Evolutionary conservation across 805 yeast species (phyloP), one percentile per base, ranked within the genome.

Genomic region (Wickerhamiella dianesei): DNA sequence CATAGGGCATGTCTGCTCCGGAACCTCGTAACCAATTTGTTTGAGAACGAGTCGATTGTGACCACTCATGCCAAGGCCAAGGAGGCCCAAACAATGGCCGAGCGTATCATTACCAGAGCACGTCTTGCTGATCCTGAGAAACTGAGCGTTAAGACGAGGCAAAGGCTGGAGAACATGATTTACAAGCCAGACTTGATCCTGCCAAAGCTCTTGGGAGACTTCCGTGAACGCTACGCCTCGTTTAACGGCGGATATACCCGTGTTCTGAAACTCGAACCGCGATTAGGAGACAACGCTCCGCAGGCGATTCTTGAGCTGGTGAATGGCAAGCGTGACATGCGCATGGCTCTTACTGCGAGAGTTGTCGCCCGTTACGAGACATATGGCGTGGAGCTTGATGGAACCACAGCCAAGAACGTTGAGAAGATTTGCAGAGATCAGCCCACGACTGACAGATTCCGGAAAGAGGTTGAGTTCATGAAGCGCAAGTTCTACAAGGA

Each of bases 231-330:
- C 48, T 88, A 82, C 59, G 58, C 67, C 3, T 57, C 64, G 20
- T 75, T 95, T 65, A 59, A 64, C 1, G 83, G 86, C 51, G 96
- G 96, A 1, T 89, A 80, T 67, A 86, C 96, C 2, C 76, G 97
- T 55, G 76, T 89, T 46, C 66, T 87, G 51, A 79, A 75, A 55
- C 68, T 92, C 50, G 97, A 92, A 63, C 86, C 88, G 16, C 73
- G 97, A 54, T 64, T 80, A 42, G 88, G 92, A 47, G 98, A 92
- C 62, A 82, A 79, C 51, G 95, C 96, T 0, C 88, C 88, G 29
- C 92, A 84, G 71, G 79, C 92, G 0, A 79, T 88, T 6, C 59
- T 92, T 46, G 98, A 92, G 64, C 69, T 92, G 43, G 94, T 89
- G 1, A 95, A 83, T 56, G 77, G 80, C 3, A 64, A 69, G 60